Evolutionary conservation across 345 rosid genomes (phyloP).

Genomic region (Eucalyptus lansdowneana): DNA sequence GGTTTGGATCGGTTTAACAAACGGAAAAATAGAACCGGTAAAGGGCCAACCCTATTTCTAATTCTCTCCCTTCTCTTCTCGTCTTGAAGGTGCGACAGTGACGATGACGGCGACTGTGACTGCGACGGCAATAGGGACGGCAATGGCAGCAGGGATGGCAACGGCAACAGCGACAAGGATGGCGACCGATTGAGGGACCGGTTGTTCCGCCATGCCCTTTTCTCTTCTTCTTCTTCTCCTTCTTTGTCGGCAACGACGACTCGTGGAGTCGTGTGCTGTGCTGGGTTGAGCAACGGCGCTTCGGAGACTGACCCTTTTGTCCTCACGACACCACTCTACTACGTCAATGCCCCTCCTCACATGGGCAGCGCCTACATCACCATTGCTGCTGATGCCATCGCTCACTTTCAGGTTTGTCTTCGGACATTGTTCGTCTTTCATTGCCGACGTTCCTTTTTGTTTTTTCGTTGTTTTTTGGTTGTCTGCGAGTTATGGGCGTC

Average conservation of each 20-base stretch:
- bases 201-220: constrained; percentile 13
- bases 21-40: no score
- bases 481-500: not conserved
- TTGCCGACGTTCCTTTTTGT: not conserved
- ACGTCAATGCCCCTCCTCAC: constrained; percentile 98
- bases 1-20: no score
- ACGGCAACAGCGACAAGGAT: no score
- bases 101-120: no score
- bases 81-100: no score
- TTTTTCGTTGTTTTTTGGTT: not conserved
- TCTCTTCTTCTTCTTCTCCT: constrained; percentile 11
- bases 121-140: no score
- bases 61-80: no score
- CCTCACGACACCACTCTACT: constrained; percentile 89
- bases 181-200: not conserved
- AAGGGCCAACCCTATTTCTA: no score
- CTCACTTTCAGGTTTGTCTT: constrained; percentile 67
- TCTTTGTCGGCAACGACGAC: not conserved
- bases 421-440: not conserved
- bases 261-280: constrained; percentile 29
- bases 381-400: constrained; percentile 86
- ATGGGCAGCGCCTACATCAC: constrained; percentile 99
- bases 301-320: constrained; percentile 33
- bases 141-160: accelerated
- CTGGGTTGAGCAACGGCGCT: constrained; percentile 15